These are phyloP conservation scores for Gaertneriomyces semiglobifer DNA, from an alignment of 192 early-diverging fungal genomes.

Conservation along the genomic window DNA sequence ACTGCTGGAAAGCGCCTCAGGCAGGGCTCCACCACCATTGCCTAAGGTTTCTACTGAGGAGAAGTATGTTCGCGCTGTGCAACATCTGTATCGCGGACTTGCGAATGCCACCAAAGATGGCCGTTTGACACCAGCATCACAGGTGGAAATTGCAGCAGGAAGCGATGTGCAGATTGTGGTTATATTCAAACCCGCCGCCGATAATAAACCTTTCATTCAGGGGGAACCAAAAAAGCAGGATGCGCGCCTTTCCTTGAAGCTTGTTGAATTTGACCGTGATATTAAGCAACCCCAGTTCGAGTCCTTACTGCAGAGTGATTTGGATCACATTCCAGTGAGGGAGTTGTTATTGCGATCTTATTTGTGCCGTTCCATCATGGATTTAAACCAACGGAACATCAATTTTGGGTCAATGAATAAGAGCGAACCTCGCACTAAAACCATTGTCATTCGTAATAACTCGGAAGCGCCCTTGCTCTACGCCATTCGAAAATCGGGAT, in stretches of 20 bases:
- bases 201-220: conserved; percentile 59
- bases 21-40: conserved; percentile 60
- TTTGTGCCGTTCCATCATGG: conserved; percentile 81
- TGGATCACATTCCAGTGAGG: conserved; percentile 72
- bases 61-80: conserved; percentile 63
- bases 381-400: conserved; percentile 93
- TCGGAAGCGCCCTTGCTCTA: conserved; percentile 88
- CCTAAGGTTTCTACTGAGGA: conserved; percentile 69
- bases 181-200: conserved; percentile 64
- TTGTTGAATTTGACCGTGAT: conserved; percentile 83
- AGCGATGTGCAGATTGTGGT: conserved; percentile 68
- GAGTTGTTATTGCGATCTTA: conserved; percentile 86
- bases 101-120: conserved; percentile 67
- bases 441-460: conserved; percentile 85
- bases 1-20: conserved; percentile 62
- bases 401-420: conserved; percentile 91
- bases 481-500: conserved; percentile 89
- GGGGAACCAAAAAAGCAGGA: conserved; percentile 74
- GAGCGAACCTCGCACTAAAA: conserved; percentile 78
- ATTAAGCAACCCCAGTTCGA: conserved; percentile 81
- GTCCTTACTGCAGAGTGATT: conserved; percentile 55
- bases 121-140: conserved; percentile 57
- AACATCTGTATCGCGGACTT: conserved; percentile 70
- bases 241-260: conserved; percentile 75
- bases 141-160: conserved; percentile 64